Evolutionary conservation across 208 protist species (phyloP), one percentile per base, ranked within the genome.

Genomic region (Vickermania ingenoplastis): DNA sequence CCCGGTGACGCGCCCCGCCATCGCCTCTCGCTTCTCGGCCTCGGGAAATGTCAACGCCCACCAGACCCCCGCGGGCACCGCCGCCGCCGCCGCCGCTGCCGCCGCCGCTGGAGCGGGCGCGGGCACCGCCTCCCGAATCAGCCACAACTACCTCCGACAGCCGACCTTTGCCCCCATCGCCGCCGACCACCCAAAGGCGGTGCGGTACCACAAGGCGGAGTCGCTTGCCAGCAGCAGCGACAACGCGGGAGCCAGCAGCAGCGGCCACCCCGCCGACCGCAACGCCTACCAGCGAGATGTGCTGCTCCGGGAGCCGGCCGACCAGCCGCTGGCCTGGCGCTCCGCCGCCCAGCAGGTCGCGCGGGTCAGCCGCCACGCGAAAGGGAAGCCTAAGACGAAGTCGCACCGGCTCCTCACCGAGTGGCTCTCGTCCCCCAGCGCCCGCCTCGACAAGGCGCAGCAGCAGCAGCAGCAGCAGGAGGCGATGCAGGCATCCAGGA

Each of bases 401-500:
- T 48, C 65, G 3, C 81, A 86, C 48, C 70, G 56, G 53, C 78
- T 59, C 57, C 72, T 94, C 4, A 87, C 83, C 0, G 87, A 86
- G 25, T 94, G 87, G 84, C 71, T 94, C 27, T 81, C 72, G 70
- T 71, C 75, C 14, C 86, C 86, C 23, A 61, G 72, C 28, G 67
- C 65, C 22, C 62, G 63, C 49, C 54, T 78, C 36, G 36, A 45
- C 17, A 45, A 45, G 36, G 17, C 7, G 36, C 36, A 45, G 36
- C 7, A 45, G 36, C 7, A 45, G 36, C 11, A 45, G 36, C 36
- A n/a, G 36, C 7, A 45, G 36, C 36, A 45, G 36, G 17, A 41
- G 17, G 55, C 36, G 57, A 66, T 30, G 23, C 36, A 45, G 36
- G 24, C 22, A 41, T 48, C 3, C n/a, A 28, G 50, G 58, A 36